phyloP scores from a whole-genome alignment of 140 eudicot genomes.

The Cichorium intybus region DNA sequence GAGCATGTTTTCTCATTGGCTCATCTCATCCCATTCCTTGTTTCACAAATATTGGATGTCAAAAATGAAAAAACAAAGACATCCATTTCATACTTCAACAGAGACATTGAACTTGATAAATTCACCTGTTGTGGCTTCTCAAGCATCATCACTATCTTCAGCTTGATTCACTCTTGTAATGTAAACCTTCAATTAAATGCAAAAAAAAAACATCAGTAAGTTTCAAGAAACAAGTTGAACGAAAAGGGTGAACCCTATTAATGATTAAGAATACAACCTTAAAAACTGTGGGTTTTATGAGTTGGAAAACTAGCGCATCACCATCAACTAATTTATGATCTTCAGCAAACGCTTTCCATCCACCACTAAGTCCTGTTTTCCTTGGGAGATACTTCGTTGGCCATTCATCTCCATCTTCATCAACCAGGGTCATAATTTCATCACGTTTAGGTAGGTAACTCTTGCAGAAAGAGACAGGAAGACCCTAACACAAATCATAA shows the following conservation, averaged over 20 bases:
- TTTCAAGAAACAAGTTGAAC: neutral
- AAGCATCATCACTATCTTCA: constrained; percentile 32
- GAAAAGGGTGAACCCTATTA: neutral
- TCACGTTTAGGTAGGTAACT: constrained; percentile 56
- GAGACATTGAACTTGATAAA: neutral
- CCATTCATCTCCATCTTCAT: constrained; percentile 64
- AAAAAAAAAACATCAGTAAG: neutral
- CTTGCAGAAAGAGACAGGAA: constrained; percentile 64
- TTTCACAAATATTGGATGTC: no score
- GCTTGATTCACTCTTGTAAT: constrained; percentile 47
- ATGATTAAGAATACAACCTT: constrained; percentile 43
- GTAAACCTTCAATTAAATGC: constrained; percentile 35
- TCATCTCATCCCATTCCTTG: neutral
- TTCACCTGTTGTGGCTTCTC: constrained; percentile 17
- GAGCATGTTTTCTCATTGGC: no score
- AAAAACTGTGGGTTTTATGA: constrained; percentile 43
- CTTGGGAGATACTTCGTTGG: constrained; percentile 50
- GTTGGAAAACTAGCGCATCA: constrained; percentile 80
- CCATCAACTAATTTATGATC: constrained; percentile 82
- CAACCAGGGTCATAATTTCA: constrained; percentile 50
- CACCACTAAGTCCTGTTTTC: constrained; percentile 84
- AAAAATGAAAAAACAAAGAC: no score
- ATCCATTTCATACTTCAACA: neutral
- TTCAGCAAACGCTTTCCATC: constrained; percentile 81
- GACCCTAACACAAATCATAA: constrained; percentile 46